A percentile compares a stretch with the other conserved stretches of the same genome.
These are phyloP conservation scores for Deinandra increscens DNA, from an alignment of 129 eudicot species.

Conservation along the genomic window DNA sequence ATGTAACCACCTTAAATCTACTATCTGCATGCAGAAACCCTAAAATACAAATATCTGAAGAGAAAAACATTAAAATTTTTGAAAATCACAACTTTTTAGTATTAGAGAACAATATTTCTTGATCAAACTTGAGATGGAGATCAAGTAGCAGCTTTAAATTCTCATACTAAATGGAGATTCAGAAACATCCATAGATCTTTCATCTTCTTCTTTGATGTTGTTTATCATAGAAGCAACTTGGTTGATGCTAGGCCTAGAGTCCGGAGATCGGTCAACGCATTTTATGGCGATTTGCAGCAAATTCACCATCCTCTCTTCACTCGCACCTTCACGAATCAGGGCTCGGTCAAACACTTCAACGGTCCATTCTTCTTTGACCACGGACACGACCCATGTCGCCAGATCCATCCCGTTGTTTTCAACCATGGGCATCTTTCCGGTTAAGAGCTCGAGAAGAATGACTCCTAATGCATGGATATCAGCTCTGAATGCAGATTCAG, in stretches of 20 bases:
- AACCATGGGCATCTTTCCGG: conserved; percentile 59
- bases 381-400: conserved; percentile 72
- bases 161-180: conserved; percentile 32
- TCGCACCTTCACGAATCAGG: conserved; percentile 60
- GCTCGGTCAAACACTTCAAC: conserved; percentile 70
- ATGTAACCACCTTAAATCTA: background rate
- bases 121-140: conserved; percentile 13
- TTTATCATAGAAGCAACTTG: conserved; percentile 52
- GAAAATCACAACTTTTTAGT: background rate
- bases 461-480: conserved; percentile 60
- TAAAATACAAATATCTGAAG: background rate
- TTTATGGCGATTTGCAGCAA: conserved; percentile 67
- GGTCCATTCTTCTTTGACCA: conserved; percentile 78
- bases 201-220: conserved; percentile 61
- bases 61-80: background rate
- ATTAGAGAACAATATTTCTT: conserved; percentile 3
- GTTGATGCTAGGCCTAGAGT: conserved; percentile 52
- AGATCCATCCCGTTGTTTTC: conserved; percentile 60
- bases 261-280: conserved; percentile 53
- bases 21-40: conserved; percentile 9
- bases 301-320: conserved; percentile 78
- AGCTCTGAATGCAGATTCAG: conserved; percentile 36
- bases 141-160: background rate
- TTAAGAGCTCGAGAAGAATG: conserved; percentile 65
- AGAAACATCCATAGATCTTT: conserved; percentile 60